phyloP scores from a whole-genome alignment of 2,329 filamentous ascomycete species.

The Penicillium sp. region DNA sequence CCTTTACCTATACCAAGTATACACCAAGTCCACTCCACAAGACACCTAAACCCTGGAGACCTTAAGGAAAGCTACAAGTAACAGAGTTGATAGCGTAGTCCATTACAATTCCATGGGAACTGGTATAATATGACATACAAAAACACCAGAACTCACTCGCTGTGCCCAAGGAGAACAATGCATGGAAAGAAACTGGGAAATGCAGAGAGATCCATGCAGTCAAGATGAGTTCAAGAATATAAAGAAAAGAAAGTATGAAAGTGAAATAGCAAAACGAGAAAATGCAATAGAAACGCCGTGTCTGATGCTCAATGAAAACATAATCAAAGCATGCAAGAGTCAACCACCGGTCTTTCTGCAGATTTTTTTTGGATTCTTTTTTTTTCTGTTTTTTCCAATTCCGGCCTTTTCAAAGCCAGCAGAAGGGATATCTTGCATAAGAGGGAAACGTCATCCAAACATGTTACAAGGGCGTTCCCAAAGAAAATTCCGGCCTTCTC shows the following conservation, averaged over 20 bases:
- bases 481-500: constrained; percentile 30
- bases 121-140: constrained; percentile 21
- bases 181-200: constrained; percentile 8
- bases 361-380: constrained; percentile 9
- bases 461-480: constrained; percentile 23
- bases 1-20: background rate
- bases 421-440: constrained; percentile 12
- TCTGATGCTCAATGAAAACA: constrained; percentile 20
- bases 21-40: background rate
- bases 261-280: constrained; percentile 3
- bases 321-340: constrained; percentile 4
- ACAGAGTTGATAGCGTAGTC: constrained; percentile 12
- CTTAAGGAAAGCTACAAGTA: background rate
- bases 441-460: constrained; percentile 20
- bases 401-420: constrained; percentile 1
- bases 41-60: background rate
- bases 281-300: constrained; percentile 20
- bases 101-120: constrained; percentile 16
- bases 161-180: constrained; percentile 23
- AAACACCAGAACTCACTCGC: constrained; percentile 26
- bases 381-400: constrained; percentile 5
- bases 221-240: background rate
- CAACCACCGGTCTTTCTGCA: constrained; percentile 14
- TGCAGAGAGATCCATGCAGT: constrained; percentile 11
- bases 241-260: background rate